Conservation (phyloP, 768 basidiomycete genomes). For the Russula virescens region DNA sequence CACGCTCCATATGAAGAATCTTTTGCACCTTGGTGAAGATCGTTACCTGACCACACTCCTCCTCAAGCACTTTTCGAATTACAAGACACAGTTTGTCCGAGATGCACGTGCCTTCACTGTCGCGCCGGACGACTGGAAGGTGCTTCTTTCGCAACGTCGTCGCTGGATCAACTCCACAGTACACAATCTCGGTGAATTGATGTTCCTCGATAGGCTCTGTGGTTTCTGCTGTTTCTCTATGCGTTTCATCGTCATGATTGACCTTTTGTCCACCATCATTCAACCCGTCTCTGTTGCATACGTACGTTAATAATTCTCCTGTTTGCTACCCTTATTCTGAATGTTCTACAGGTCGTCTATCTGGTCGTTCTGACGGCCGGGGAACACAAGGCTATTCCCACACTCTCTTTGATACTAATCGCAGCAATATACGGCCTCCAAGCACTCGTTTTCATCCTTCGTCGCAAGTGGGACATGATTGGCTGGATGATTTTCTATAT, state of each 20-base stretch:
- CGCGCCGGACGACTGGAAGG: conserved; percentile 93
- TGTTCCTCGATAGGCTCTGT: conserved; percentile 87
- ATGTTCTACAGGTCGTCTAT: conserved; percentile 63
- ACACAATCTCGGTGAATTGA: conserved; percentile 90
- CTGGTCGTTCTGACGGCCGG: conserved; percentile 76
- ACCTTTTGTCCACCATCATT: conserved; percentile 80
- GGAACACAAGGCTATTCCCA: conserved; percentile 62
- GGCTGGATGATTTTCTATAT: conserved; percentile 98
- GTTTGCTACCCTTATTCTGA: not conserved
- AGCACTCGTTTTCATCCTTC: conserved; percentile 83
- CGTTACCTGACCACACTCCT: conserved; percentile 95
- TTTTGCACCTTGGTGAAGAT: conserved; percentile 97
- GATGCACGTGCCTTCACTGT: conserved; percentile 94
- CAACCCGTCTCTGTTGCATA: conserved; percentile 87
- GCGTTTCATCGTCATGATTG: conserved; percentile 97
- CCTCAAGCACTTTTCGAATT: conserved; percentile 89
- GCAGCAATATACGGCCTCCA: conserved; percentile 93
- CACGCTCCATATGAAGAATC: conserved; percentile 97
- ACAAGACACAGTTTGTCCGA: conserved; percentile 93
- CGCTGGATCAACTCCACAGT: conserved; percentile 99
- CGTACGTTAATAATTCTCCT: conserved; percentile 45
- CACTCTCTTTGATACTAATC: conserved; percentile 85
- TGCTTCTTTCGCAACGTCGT: conserved; percentile 91
- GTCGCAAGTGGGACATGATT: conserved; percentile 98
- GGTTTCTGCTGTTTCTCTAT: conserved; percentile 99